phyloP scores from a whole-genome alignment of 2,329 filamentous ascomycete genomes.

The Fusarium sp. region DNA sequence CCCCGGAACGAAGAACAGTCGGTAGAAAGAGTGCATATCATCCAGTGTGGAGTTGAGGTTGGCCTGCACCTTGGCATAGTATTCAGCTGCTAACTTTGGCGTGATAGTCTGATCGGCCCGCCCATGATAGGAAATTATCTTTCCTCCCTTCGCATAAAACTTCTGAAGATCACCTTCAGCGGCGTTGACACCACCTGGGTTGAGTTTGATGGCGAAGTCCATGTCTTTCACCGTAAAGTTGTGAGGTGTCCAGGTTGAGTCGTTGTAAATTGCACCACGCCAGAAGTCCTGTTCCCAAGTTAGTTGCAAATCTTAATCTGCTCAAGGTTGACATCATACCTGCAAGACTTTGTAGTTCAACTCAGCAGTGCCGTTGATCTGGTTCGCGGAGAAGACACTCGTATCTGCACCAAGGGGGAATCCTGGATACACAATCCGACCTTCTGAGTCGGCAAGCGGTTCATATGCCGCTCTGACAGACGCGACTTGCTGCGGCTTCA shows the following conservation, averaged over 20 bases:
- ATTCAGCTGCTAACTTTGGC: conserved; percentile 3
- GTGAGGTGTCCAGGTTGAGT: conserved; percentile 8
- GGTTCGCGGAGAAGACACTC: conserved; percentile 14
- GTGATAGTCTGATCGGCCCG: conserved; percentile 18
- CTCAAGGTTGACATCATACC: neutral
- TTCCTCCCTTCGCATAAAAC: conserved; percentile 12
- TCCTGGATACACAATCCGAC: neutral
- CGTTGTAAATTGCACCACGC: conserved; percentile 14
- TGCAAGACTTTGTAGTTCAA: conserved; percentile 8
- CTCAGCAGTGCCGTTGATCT: conserved; percentile 5
- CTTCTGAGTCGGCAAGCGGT: neutral
- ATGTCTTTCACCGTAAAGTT: conserved; percentile 11
- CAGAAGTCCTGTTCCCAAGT: conserved; percentile 10
- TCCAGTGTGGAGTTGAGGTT: conserved; percentile 1
- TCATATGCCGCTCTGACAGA: conserved; percentile 15
- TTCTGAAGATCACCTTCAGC: neutral
- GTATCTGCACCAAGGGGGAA: conserved; percentile 5
- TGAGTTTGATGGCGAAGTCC: conserved; percentile 8
- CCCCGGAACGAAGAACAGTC: conserved; percentile 8
- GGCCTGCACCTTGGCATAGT: conserved; percentile 6
- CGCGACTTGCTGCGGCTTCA: neutral
- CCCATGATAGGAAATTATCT: conserved; percentile 10
- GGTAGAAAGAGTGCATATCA: conserved; percentile 8
- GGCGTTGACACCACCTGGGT: conserved; percentile 11
- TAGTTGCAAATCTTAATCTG: too few species aligned